Base-by-base conservation (phyloP, 2,329 filamentous ascomycete genomes). In the Cladophialophora psammophila region DNA sequence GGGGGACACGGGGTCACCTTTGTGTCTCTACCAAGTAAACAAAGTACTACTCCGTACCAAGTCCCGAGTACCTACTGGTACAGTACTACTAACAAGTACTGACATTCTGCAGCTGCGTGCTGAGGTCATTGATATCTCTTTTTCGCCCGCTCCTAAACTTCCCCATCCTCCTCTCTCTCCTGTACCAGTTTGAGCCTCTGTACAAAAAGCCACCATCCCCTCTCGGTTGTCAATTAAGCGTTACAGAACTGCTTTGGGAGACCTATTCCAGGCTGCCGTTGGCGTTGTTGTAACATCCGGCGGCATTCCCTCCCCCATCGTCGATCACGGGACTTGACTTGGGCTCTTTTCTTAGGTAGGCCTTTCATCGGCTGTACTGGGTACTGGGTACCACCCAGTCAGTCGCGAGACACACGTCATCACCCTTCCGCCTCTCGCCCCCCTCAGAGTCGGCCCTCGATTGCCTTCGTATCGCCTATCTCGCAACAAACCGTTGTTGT, bases 81-180 rank as follows among this genome's bases (percentile, higher is more conserved):
- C 26, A 26, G 26, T 26, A 3, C 26, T 26, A 26, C 26, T 26
- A 26, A 26, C 26, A 26, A 26, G 26, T 26, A 26, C 26, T 26
- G 26, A 26, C 26, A 53, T 5, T 34, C 32, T 32, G n/a, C n/a
- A 45, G 55, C 55, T 58, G 53, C 54, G 48, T 36, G 35, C 64
- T 67, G 64, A 67, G 60, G 64, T 68, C 66, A 68, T 68, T 62
- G 62, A 56, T 56, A 45, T 68, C 61, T 62, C 35, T 53, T 57
- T 57, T 60, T 34, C 62, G 50, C 32, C 56, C 50, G 61, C 48
- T 56, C 42, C 18, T 31, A 32, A 64, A 56, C 48, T 62, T 55
- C 32, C 42, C 62, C 62, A 45, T 38, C 35, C 40, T 53, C n/a
- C 35, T 52, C 35, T n/a, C 35, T n/a, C 42, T 42, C 13, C 15